Evolutionary conservation across 192 early-diverging fungal genomes (phyloP), one percentile per base, ranked within the genome.

Genomic region (Coemansia sp.): DNA sequence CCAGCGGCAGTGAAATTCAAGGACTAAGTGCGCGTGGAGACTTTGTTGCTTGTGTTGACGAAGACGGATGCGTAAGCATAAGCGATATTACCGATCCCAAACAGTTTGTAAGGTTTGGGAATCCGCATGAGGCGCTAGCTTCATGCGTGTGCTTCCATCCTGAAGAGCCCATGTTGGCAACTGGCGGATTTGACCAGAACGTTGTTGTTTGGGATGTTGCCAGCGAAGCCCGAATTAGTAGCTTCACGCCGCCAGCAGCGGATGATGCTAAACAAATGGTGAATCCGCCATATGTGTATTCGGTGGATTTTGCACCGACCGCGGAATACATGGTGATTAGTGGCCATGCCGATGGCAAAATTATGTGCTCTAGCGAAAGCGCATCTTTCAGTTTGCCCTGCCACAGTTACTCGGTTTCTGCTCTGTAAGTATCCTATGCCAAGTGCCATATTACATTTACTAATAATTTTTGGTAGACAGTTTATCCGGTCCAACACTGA

Each of bases 21-120:
- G 63, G 51, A 6, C 43, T 67, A 5, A 67, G 68, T 26, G 51
- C 64, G 6, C 67, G 74, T 16, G 74, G 74, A 5, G 74, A 77
- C 43, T 77, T 77, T 67, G 52, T 71, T 11, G 74, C 74, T 20
- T 62, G 56, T 48, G 74, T 77, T 10, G 74, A 77, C 20, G 74
- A 70, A 3, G 53, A 64, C 26, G 74, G 74, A 5, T 37, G 15
- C 16, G 1, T 60, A 32, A 45, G 60, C 8, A 57, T 70, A 1
- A 44, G 48, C 38, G 74, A 77, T 37, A 40, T 60, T 6, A 65
- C 66, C 5, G 72, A 76, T 18, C 31, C 60, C 3, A 48, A 28
- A 32, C 40, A 23, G 2, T 49, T 38, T 7, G 45, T 28, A n/a
- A 38, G 17, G n/a, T 63, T 70, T 28, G 1, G 37, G 9, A 57